Conservation (phyloP, 192 early-diverging fungal genomes). For the Backusella mclennaniae region DNA sequence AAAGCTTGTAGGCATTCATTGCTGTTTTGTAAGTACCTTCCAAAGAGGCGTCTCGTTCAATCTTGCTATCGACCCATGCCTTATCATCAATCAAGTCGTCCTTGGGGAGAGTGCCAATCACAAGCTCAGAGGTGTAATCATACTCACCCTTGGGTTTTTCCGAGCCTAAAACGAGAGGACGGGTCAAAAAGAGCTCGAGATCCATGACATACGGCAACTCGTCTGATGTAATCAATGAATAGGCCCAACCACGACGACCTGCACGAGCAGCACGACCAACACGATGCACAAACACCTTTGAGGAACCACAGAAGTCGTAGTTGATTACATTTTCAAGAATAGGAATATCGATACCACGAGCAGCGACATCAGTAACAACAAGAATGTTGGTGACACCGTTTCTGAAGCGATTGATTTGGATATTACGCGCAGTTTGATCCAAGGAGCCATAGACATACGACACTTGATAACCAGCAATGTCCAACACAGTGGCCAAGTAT, state of each 20-base stretch:
- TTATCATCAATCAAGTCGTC: slow-evolving; percentile 66
- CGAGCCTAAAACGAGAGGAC: slow-evolving; percentile 54
- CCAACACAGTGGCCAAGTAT: slow-evolving; percentile 78
- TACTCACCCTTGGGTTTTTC: slow-evolving; percentile 29
- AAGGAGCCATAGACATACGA: slow-evolving; percentile 95
- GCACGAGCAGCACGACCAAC: slow-evolving; percentile 97
- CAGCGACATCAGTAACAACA: slow-evolving; percentile 98
- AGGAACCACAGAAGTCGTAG: slow-evolving; percentile 89
- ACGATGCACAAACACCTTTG: slow-evolving; percentile 96
- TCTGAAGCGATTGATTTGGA: slow-evolving; percentile 85
- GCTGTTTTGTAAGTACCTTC: slow-evolving; percentile 64
- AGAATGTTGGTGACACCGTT: slow-evolving; percentile 74
- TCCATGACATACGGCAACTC: slow-evolving; percentile 93
- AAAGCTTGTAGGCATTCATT: slow-evolving; percentile 85
- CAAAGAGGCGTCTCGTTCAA: slow-evolving; percentile 62
- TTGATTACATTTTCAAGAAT: slow-evolving; percentile 97
- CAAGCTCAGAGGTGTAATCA: slow-evolving; percentile 77
- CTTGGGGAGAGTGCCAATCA: slow-evolving; percentile 75
- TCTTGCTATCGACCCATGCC: slow-evolving; percentile 68
- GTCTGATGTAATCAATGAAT: slow-evolving; percentile 81
- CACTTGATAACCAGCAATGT: slow-evolving; percentile 64
- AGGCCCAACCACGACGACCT: slow-evolving; percentile 90
- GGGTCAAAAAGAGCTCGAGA: slow-evolving; percentile 87
- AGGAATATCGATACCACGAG: slow-evolving; percentile 98
- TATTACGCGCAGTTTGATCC: slow-evolving; percentile 88